Percentiles rank a stretch among this genome's conserved stretches.
Conservation (phyloP, 2,329 filamentous ascomycete genomes). For the Epichloe amarillans region DNA sequence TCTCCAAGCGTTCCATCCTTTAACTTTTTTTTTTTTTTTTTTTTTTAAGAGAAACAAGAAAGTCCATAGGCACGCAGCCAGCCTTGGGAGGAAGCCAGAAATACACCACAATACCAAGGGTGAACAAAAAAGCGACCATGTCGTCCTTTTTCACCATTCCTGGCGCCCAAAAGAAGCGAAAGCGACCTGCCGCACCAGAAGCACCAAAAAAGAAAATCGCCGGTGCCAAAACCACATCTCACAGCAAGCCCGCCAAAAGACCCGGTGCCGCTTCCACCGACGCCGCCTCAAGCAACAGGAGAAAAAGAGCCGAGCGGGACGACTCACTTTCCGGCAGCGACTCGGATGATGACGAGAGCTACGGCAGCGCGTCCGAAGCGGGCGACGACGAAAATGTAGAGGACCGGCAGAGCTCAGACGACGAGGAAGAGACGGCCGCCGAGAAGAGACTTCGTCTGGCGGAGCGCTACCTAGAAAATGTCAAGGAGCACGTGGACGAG, state of each 20-base stretch:
- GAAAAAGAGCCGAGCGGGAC: slow-evolving; percentile 37
- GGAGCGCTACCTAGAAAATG: slow-evolving; percentile 84
- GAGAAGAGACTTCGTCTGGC: slow-evolving; percentile 78
- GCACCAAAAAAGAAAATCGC: slow-evolving; percentile 48
- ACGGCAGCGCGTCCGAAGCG: slow-evolving; percentile 26
- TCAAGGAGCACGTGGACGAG: slow-evolving; percentile 70
- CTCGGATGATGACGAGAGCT: slow-evolving; percentile 50
- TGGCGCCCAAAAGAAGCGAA: slow-evolving; percentile 79
- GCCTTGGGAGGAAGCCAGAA: background rate
- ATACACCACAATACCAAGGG: background rate
- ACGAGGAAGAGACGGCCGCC: slow-evolving; percentile 75
- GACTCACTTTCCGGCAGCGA: slow-evolving; percentile 82
- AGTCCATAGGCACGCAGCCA: background rate
- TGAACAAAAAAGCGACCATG: slow-evolving; percentile 38
- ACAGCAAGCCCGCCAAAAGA: slow-evolving; percentile 20
- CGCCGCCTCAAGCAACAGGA: slow-evolving; percentile 23
- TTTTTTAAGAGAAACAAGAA: background rate
- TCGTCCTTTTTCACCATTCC: slow-evolving; percentile 94
- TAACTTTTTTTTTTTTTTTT: slow-evolving; percentile 29
- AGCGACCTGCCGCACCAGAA: slow-evolving; percentile 47
- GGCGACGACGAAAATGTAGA: slow-evolving; percentile 29
- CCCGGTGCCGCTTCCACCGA: slow-evolving; percentile 15
- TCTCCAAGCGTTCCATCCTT: slow-evolving; percentile 14
- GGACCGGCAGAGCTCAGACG: slow-evolving; percentile 42
- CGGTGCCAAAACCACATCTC: slow-evolving; percentile 24